Percentiles rank a stretch among this genome's conserved stretches.
Conservation (phyloP, 108 stramenopile genomes). For the Cyclotella atomus region DNA sequence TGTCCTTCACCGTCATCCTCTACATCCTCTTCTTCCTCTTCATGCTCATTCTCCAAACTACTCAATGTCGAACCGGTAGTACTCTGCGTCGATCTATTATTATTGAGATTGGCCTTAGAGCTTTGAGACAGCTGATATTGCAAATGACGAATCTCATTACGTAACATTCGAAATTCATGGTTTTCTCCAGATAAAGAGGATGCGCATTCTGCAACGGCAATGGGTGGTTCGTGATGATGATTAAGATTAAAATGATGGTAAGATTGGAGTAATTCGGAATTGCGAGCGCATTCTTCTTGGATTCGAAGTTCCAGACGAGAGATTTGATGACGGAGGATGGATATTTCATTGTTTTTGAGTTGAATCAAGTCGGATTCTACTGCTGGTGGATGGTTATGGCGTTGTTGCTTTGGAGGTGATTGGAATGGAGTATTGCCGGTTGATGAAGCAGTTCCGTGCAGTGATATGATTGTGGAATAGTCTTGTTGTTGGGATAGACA, state of each 20-base stretch:
- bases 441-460: not conserved
- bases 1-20: not conserved
- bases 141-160: not conserved
- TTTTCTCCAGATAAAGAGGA: no score
- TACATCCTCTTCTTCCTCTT: not conserved
- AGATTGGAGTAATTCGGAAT: not conserved
- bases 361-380: constrained; percentile 3
- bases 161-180: not conserved
- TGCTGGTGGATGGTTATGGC: not conserved
- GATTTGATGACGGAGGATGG: constrained; percentile 5
- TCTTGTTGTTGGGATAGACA: not conserved
- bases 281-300: not conserved
- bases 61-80: constrained; percentile 4
- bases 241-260: not conserved
- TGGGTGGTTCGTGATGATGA: not conserved
- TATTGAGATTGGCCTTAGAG: no score
- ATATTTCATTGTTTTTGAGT: constrained; percentile 12
- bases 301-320: constrained; percentile 4
- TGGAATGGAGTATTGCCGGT: not conserved
- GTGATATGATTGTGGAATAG: not conserved
- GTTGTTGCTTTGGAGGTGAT: not conserved
- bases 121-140: constrained; percentile 3
- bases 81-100: not conserved
- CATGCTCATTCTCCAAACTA: constrained; percentile 1
- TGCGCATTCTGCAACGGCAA: not conserved